Base-by-base conservation (phyloP, 305 asterid genomes). In the Fraxinus platypoda region DNA sequence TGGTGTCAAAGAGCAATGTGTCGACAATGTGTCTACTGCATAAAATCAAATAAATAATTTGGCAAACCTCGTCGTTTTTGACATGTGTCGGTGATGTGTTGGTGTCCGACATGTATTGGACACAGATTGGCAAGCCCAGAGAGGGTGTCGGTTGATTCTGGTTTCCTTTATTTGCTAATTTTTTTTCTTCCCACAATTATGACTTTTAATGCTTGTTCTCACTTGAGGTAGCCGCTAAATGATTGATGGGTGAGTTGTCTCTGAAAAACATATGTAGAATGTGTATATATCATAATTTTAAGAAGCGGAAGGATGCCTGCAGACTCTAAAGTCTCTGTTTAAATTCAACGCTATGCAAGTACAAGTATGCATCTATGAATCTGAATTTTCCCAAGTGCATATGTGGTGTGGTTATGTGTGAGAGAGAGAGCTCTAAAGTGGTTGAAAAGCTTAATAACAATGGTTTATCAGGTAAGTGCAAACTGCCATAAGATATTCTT, bases 211-310 rank as follows among this genome's bases (percentile, higher is more conserved):
- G 11, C 82, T 80, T 31, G 37, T 43, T 80, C 43, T 33, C 31
- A 59, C 82, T 62, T 77, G 83, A 28, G 38, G 54, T 78, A 37
- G 70, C 73, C 2, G 68, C 77, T 79, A 75, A 30, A 66, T 0
- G 59, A 38, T 83, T 30, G 77, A n/a, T 23, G 72, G 31, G 26
- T 54, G 54, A 9, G 70, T 26, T 62, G 23, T 17, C 43, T 21
- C 62, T 33, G 34, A 75, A 9, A 41, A 75, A 49, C 66, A 23
- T 4, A 49, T 78, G 75, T 43, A 75, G 57, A n/a, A 59, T 15
- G 8, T 49, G 46, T 52, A 54, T 26, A 68, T 35, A 37, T 74
- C 35, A 15, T 57, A 57, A 2, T 6, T 52, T 8, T 66, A 49
- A 52, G 30, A 30, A 37, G 70, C 8, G 8, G 31, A 72, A 33